A percentile compares a stretch with the other conserved stretches of the same genome.
Conservation (phyloP, 768 basidiomycete genomes). For the Chalciporus pseudorubinellus region DNA sequence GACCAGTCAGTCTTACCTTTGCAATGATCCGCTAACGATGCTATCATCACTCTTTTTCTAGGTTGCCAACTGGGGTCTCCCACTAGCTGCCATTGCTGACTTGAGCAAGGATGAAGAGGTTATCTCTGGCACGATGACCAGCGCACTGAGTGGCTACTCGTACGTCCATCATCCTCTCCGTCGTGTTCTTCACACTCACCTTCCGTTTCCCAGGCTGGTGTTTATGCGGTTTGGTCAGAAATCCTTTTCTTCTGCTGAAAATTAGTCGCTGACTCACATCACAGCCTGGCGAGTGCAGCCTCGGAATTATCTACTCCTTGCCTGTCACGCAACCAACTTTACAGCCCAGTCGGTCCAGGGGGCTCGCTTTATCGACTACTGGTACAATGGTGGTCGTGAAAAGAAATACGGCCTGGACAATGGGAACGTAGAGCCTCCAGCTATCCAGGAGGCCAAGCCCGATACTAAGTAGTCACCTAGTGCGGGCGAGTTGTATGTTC, state of each 20-base stretch:
- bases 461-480: conserved; percentile 18
- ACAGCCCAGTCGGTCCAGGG: conserved; percentile 85
- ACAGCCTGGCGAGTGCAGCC: conserved; percentile 94
- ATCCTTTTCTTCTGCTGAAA: background rate
- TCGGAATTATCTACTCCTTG: conserved; percentile 93
- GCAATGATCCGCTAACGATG: conserved; percentile 1
- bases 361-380: conserved; percentile 84
- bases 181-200: conserved; percentile 11
- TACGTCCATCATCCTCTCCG: conserved; percentile 45
- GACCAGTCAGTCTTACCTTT: conserved; percentile 64
- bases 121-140: conserved; percentile 97
- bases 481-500: conserved; percentile 1
- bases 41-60: conserved; percentile 30
- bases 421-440: conserved; percentile 46
- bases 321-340: conserved; percentile 90
- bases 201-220: conserved; percentile 47
- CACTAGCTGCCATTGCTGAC: conserved; percentile 89
- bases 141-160: conserved; percentile 89
- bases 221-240: conserved; percentile 90
- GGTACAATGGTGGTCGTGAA: conserved; percentile 87
- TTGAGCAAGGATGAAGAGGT: conserved; percentile 91
- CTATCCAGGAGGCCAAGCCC: conserved; percentile 43
- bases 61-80: conserved; percentile 99
- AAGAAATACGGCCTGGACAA: conserved; percentile 48
- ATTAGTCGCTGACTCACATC: conserved; percentile 6